phyloP scores from a whole-genome alignment of 257 asterid species.

The Galeopsis tetrahit region DNA sequence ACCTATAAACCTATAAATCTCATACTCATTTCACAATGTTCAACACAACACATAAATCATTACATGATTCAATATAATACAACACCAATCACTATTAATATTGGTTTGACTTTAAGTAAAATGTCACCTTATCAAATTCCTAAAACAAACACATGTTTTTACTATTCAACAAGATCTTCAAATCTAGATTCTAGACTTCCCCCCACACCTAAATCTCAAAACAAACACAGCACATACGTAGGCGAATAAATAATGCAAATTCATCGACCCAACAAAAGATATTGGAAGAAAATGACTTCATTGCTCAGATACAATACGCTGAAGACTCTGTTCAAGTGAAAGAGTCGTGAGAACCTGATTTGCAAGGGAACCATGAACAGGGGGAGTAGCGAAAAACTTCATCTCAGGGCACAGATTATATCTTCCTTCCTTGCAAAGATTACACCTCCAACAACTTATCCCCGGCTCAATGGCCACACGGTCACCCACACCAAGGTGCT shows the following conservation, averaged over 20 bases:
- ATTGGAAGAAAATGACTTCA: not conserved
- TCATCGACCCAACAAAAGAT: slow-evolving; percentile 8
- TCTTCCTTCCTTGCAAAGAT: slow-evolving; percentile 78
- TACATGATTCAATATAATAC: too few species aligned
- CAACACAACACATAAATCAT: too few species aligned
- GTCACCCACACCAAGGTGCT: slow-evolving; percentile 68
- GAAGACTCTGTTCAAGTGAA: not conserved
- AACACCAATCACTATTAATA: too few species aligned
- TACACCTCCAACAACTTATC: slow-evolving; percentile 75
- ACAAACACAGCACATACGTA: not conserved
- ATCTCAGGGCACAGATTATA: slow-evolving; percentile 91
- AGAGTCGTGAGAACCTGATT: slow-evolving; percentile 58
- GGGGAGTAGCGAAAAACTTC: slow-evolving; percentile 95
- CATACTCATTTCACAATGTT: too few species aligned
- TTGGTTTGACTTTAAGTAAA: too few species aligned
- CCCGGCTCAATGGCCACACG: slow-evolving; percentile 95
- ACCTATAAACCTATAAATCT: too few species aligned
- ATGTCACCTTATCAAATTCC: too few species aligned
- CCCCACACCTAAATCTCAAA: too few species aligned
- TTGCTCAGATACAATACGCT: not conserved
- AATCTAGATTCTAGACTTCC: too few species aligned
- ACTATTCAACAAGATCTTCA: too few species aligned
- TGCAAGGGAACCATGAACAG: slow-evolving; percentile 93
- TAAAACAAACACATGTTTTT: too few species aligned
- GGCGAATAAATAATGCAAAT: not conserved